Evolutionary conservation across 78 protist genomes (phyloP).

Genomic region (Reticulomyxa filosa): DNA sequence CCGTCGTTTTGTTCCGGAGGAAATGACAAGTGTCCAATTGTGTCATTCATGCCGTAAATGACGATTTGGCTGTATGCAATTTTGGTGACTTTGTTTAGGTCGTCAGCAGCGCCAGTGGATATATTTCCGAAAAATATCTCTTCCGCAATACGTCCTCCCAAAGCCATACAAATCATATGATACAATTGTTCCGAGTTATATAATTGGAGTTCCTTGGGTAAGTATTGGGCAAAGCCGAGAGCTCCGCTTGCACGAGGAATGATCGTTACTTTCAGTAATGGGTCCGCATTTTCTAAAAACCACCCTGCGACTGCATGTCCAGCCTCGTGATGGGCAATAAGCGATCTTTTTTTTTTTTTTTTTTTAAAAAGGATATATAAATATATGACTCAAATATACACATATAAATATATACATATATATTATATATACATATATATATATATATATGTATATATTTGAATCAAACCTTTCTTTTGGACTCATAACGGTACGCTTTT

Average conservation of each 20-base stretch:
- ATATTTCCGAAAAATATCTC: conserved; percentile 12
- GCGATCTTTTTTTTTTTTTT: conserved; percentile 49
- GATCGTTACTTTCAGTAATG: conserved; percentile 82
- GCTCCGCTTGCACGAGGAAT: conserved; percentile 82
- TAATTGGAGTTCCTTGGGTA: conserved; percentile 66
- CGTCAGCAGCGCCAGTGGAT: conserved; percentile 79
- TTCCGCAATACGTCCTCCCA: conserved; percentile 19
- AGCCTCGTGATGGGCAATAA: conserved; percentile 98
- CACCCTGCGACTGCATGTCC: conserved; percentile 92
- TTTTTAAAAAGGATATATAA: too few species aligned
- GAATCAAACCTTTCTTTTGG: not conserved
- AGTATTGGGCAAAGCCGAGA: conserved; percentile 77
- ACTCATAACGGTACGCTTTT: conserved; percentile 22
- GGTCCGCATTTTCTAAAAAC: conserved; percentile 80
- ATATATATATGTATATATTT: not conserved
- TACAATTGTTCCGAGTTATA: conserved; percentile 42
- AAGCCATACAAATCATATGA: conserved; percentile 21
- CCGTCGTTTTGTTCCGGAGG: too few species aligned
- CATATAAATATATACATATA: not conserved
- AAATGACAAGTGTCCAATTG: conserved; percentile 50
- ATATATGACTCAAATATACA: not conserved
- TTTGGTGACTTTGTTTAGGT: conserved; percentile 52
- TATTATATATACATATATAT: not conserved
- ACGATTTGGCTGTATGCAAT: conserved; percentile 43
- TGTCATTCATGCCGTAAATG: conserved; percentile 50